Conservation (phyloP, 768 basidiomycete species). For the Udeniomyces megalosporus region DNA sequence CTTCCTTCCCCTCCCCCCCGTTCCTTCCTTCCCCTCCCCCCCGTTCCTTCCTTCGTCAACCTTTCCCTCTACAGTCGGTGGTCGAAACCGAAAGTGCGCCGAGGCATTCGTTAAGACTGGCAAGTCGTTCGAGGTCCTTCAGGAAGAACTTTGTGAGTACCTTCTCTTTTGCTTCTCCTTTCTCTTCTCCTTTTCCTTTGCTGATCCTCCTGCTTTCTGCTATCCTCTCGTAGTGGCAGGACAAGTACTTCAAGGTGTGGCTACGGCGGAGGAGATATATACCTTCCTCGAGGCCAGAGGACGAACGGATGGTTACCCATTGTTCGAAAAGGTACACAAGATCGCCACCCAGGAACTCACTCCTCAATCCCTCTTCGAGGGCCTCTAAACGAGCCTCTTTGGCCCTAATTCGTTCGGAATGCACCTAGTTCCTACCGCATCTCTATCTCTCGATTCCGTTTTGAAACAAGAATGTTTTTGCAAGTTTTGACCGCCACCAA, state of each 20-base stretch:
- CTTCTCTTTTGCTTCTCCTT: neutral
- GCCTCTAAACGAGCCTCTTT: conserved; percentile 9
- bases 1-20: no score
- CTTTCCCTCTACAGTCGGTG: no score
- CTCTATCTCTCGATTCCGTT: no score
- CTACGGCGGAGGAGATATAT: conserved; percentile 33
- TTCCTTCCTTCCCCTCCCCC: no score
- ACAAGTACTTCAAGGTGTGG: conserved; percentile 35
- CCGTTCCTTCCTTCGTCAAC: conserved; percentile 15
- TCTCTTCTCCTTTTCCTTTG: no score
- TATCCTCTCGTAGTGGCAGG: conserved; percentile 30
- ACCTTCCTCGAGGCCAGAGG: conserved; percentile 32
- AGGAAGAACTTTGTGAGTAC: conserved; percentile 26
- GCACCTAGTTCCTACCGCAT: no score
- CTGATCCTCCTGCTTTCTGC: no score
- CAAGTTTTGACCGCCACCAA: no score
- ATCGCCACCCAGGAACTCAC: conserved; percentile 27
- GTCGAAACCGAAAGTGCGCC: conserved; percentile 24
- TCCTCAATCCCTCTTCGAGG: conserved; percentile 20
- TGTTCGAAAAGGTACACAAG: conserved; percentile 29
- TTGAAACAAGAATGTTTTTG: no score
- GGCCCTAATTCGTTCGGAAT: no score
- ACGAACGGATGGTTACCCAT: conserved; percentile 28
- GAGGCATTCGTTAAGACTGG: conserved; percentile 32
- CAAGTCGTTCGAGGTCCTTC: conserved; percentile 34